These are phyloP conservation scores for Hypoxylon trugodes DNA, from an alignment of 495 filamentous ascomycete genomes.

Conservation along the genomic window DNA sequence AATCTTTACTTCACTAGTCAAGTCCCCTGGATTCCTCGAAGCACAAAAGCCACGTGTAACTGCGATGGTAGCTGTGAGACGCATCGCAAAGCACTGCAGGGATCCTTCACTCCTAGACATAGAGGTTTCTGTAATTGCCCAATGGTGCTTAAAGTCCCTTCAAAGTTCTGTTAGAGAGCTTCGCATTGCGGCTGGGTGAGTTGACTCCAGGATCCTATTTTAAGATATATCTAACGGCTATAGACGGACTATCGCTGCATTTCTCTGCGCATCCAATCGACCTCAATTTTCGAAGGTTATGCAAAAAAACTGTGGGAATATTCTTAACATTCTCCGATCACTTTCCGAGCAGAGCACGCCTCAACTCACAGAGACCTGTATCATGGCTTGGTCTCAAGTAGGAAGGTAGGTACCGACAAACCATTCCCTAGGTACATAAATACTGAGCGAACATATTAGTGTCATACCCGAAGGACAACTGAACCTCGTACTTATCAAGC, in stretches of 20 bases:
- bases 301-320: constrained; percentile 70
- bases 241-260: constrained; percentile 71
- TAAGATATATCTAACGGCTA: constrained; percentile 41
- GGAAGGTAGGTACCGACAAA: constrained; percentile 61
- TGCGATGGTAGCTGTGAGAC: constrained; percentile 75
- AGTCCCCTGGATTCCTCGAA: constrained; percentile 64
- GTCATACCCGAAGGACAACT: constrained; percentile 72
- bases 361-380: constrained; percentile 79
- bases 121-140: constrained; percentile 68
- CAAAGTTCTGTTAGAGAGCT: constrained; percentile 86
- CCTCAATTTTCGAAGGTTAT: constrained; percentile 51
- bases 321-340: constrained; percentile 72
- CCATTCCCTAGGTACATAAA: background rate
- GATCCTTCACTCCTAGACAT: constrained; percentile 68
- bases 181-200: constrained; percentile 78
- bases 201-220: background rate
- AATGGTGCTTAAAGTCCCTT: constrained; percentile 82
- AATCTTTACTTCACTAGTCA: constrained; percentile 65
- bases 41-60: constrained; percentile 70
- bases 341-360: constrained; percentile 71
- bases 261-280: constrained; percentile 63
- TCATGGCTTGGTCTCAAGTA: constrained; percentile 84
- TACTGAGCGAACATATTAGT: constrained; percentile 21
- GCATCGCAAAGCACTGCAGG: constrained; percentile 70
- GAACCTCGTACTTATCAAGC: constrained; percentile 80